Percentiles rank a stretch among this genome's conserved stretches.
phyloP scores from a whole-genome alignment of 83 land plant species.

The Picea abies region DNA sequence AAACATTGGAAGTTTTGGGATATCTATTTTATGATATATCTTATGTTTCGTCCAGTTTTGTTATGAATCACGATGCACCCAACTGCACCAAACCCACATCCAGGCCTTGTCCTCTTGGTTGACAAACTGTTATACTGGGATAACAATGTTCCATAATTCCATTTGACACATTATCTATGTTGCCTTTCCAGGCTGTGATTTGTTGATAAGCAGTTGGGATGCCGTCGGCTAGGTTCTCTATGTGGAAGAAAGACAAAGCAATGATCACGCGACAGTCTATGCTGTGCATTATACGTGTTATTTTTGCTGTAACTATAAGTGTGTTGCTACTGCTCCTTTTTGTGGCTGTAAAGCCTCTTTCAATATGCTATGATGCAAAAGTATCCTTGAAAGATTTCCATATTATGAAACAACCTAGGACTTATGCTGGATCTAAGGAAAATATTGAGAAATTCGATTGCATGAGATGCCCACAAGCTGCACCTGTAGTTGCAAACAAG shows the following conservation, averaged over 20 bases:
- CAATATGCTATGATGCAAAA: not conserved
- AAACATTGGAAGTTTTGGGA: not conserved
- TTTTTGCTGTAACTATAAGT: not conserved
- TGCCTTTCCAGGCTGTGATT: constrained; percentile 1
- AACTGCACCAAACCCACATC: not conserved
- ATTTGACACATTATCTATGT: constrained; percentile 8
- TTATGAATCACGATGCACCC: not conserved
- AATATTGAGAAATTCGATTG: constrained; percentile 47
- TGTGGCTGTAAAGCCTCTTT: constrained; percentile 8
- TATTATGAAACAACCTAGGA: not conserved
- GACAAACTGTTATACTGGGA: too few species aligned
- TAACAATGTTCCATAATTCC: not conserved
- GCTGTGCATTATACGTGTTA: not conserved
- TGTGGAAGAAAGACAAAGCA: constrained; percentile 12
- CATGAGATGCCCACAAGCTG: constrained; percentile 43
- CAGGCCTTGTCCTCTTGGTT: not conserved
- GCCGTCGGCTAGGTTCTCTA: not conserved
- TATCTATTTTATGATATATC: not conserved
- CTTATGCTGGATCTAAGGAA: not conserved
- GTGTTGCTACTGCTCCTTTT: not conserved
- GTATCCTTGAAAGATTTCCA: not conserved
- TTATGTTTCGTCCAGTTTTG: not conserved
- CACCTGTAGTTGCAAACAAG: constrained; percentile 66
- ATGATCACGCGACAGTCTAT: not conserved
- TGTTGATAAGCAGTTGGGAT: not conserved